These are phyloP conservation scores for Hymenoscyphus salicellus DNA, from an alignment of 2,329 filamentous ascomycete genomes.

Conservation along the genomic window DNA sequence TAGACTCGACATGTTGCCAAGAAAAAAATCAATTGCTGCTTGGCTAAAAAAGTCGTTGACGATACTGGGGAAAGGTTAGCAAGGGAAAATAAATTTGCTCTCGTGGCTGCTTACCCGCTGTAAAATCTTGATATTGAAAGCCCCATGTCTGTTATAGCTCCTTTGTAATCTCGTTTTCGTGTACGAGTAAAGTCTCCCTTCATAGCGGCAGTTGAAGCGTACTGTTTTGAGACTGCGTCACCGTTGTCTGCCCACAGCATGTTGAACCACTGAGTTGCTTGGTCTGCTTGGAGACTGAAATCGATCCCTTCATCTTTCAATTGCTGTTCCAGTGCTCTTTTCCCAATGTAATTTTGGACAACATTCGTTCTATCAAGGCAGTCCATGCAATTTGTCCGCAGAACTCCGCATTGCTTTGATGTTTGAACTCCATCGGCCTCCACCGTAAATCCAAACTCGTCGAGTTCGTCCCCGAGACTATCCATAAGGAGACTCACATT, in stretches of 20 bases:
- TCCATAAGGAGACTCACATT: conserved; percentile 82
- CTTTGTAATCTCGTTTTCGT: conserved; percentile 83
- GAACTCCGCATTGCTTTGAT: conserved; percentile 64
- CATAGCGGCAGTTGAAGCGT: conserved; percentile 90
- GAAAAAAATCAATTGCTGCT: conserved; percentile 87
- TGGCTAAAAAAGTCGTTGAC: conserved; percentile 98
- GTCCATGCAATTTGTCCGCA: conserved; percentile 99
- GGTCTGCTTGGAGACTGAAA: conserved; percentile 71
- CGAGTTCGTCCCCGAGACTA: conserved; percentile 63
- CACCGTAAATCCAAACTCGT: conserved; percentile 69
- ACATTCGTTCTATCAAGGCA: conserved; percentile 96
- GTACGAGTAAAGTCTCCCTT: conserved; percentile 97
- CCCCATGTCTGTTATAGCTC: conserved; percentile 86
- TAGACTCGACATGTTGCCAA: conserved; percentile 79
- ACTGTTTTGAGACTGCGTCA: conserved; percentile 91
- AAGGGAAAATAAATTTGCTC: not conserved
- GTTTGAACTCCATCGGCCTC: conserved; percentile 45
- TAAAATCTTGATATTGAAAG: conserved; percentile 77
- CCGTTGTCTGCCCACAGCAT: conserved; percentile 96
- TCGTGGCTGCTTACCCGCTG: conserved; percentile 52
- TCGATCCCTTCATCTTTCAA: conserved; percentile 72
- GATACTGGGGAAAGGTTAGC: conserved; percentile 58
- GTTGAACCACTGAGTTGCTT: conserved; percentile 90
- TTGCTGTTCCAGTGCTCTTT: conserved; percentile 76
- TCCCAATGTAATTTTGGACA: conserved; percentile 85